A percentile compares a stretch with the other conserved stretches of the same genome.
Conservation (phyloP, 495 filamentous ascomycete species). For the Xylaria palmicola region DNA sequence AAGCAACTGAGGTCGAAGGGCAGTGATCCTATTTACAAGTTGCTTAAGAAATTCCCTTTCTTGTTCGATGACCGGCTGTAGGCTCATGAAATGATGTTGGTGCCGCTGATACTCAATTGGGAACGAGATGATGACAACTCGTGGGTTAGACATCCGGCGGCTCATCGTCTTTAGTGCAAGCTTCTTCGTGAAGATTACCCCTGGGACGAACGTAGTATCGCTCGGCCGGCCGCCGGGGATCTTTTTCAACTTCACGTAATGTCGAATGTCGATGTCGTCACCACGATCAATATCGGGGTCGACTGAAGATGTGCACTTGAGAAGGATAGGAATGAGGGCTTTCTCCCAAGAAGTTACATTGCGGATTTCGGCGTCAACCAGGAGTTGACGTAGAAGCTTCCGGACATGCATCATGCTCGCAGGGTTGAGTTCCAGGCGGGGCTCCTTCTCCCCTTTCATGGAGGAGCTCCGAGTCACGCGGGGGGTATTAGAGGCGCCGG, state of each 20-base stretch:
- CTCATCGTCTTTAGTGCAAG: constrained; percentile 95
- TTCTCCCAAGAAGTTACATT: constrained; percentile 81
- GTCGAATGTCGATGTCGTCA: constrained; percentile 97
- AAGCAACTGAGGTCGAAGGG: constrained; percentile 77
- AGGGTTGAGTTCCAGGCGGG: constrained; percentile 77
- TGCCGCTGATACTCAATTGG: constrained; percentile 95
- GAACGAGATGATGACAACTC: constrained; percentile 91
- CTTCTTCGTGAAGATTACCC: constrained; percentile 96
- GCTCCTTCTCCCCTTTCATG: constrained; percentile 71
- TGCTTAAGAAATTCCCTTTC: constrained; percentile 94
- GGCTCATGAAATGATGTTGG: constrained; percentile 95
- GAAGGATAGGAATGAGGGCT: constrained; percentile 84
- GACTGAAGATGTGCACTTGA: constrained; percentile 91
- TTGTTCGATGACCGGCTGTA: constrained; percentile 95
- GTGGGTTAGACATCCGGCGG: constrained; percentile 75
- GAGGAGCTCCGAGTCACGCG: constrained; percentile 79
- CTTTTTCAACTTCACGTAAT: constrained; percentile 97
- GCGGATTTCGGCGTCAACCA: constrained; percentile 72
- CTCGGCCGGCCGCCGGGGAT: constrained; percentile 85
- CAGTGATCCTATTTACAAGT: constrained; percentile 87
- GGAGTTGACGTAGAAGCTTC: constrained; percentile 76
- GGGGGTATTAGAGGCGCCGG: constrained; percentile 40
- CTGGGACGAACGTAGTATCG: constrained; percentile 92
- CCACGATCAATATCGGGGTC: constrained; percentile 85
- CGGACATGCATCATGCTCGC: constrained; percentile 86